Evolutionary conservation across 306 rosid species (phyloP).

Genomic region (Cercis canadensis): DNA sequence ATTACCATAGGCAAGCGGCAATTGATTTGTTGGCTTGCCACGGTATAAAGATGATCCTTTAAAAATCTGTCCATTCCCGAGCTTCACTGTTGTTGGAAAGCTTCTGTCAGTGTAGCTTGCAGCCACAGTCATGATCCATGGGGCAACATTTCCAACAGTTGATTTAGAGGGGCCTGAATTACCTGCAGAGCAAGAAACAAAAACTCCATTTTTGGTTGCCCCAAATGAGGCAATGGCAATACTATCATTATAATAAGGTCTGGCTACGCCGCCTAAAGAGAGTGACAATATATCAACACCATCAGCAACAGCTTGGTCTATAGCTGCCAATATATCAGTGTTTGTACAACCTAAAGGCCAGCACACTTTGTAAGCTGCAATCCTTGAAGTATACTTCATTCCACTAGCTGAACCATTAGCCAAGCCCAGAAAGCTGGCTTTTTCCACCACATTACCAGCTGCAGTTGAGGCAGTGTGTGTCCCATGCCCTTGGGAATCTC

Average conservation of each 20-base stretch:
- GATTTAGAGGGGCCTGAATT: constrained; percentile 69
- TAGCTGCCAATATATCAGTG: constrained; percentile 69
- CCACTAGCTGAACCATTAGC: constrained; percentile 67
- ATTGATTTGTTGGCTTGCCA: constrained; percentile 46
- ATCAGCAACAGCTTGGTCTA: constrained; percentile 70
- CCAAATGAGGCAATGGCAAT: constrained; percentile 75
- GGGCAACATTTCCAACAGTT: constrained; percentile 61
- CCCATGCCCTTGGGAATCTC: constrained; percentile 75
- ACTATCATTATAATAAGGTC: constrained; percentile 52
- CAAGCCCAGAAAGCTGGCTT: constrained; percentile 54
- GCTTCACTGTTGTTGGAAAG: constrained; percentile 65
- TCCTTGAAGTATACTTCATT: constrained; percentile 68
- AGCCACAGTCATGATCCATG: constrained; percentile 84
- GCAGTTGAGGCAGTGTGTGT: constrained; percentile 86
- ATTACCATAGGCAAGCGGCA: constrained; percentile 58
- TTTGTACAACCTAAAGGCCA: constrained; percentile 71
- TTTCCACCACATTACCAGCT: constrained; percentile 53
- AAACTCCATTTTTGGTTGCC: constrained; percentile 59
- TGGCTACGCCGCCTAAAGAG: constrained; percentile 64
- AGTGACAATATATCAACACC: constrained; percentile 78
- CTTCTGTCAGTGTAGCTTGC: constrained; percentile 75
- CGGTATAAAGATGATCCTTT: constrained; percentile 65
- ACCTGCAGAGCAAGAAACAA: constrained; percentile 78
- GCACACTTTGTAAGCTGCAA: constrained; percentile 77
- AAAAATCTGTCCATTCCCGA: constrained; percentile 59